These are phyloP conservation scores for Spergularia azorica DNA, from an alignment of 179 eudicot species.

Conservation along the genomic window DNA sequence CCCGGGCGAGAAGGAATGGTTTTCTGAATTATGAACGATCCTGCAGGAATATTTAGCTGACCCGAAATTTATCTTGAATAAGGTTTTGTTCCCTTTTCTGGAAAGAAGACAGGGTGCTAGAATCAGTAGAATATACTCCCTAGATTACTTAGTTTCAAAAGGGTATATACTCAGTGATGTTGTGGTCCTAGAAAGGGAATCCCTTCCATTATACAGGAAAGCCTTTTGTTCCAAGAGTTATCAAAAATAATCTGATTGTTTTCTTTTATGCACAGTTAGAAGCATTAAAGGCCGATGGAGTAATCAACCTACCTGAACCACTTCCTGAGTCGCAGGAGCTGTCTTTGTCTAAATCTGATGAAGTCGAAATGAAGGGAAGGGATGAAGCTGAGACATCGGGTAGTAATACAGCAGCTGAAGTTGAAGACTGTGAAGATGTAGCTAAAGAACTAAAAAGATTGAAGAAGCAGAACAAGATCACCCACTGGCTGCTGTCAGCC, in stretches of 20 bases:
- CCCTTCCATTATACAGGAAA: too few relatives aligned
- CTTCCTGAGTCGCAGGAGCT: constrained; percentile 22
- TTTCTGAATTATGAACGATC: too few relatives aligned
- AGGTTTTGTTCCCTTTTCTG: too few relatives aligned
- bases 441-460: constrained; percentile 55
- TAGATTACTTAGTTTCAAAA: too few relatives aligned
- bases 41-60: too few relatives aligned
- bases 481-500: constrained; percentile 67
- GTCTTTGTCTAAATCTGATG: constrained; percentile 14
- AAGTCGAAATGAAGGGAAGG: constrained; percentile 15
- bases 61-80: too few relatives aligned
- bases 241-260: neutral
- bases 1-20: too few relatives aligned
- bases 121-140: too few relatives aligned
- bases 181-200: too few relatives aligned
- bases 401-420: constrained; percentile 10
- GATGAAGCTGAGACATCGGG: constrained; percentile 9
- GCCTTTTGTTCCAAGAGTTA: neutral
- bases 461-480: constrained; percentile 64
- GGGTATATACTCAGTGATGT: too few relatives aligned
- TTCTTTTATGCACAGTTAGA: constrained; percentile 48
- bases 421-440: constrained; percentile 33
- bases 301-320: constrained; percentile 29
- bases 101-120: too few relatives aligned
- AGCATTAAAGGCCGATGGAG: constrained; percentile 37